Evolutionary conservation across 306 rosid genomes (phyloP), one percentile per base, ranked within the genome.

Genomic region (Cyclanthera cordifolia): DNA sequence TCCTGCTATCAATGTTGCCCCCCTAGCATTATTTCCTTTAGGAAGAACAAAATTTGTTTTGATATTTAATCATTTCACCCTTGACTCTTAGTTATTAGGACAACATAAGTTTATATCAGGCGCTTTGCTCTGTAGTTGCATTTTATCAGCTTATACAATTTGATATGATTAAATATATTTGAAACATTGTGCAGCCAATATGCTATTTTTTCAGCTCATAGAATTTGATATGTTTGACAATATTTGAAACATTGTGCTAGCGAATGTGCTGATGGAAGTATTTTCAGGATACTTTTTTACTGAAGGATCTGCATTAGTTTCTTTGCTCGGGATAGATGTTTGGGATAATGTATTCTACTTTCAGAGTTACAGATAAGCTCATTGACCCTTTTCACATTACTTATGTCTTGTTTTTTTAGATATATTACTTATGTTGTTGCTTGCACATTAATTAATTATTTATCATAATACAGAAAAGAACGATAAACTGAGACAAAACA

Each of bases 391-490:
- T 49, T 6, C 45, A 27, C 34, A 48, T 9, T 43, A 1, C 71
- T 66, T 8, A 65, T 3, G 5, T 6, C 41, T 1, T 34, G 0
- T 4, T 34, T 34, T 34, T 6, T 32, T 3, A 7, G 37, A 32
- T 32, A 3, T 28, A 28, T 28, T 32, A 3, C 41, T 34, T 34
- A 45, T 14, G 30, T 12, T 0, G 19, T 28, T 14, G 2, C 23
- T 20, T 20, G 12, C 55, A 4, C 23, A 1, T 27, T 13, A 24
- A 16, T 27, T 9, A 24, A 14, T 15, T 7, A 20, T 5, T 80
- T 75, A 57, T 76, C 72, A 53, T 58, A 10, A 53, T 78, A 84
- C 91, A 87, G 96, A 86, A 84, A 91, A 91, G 82, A 91, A 86
- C 73, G 88, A 83, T 3, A 87, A 87, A 60, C 90, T 90, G 41